A percentile compares a stretch with the other conserved stretches of the same genome.
Evolutionary conservation across 208 protist genomes (phyloP).

Genomic region (Dictyostelium gargantuum): DNA sequence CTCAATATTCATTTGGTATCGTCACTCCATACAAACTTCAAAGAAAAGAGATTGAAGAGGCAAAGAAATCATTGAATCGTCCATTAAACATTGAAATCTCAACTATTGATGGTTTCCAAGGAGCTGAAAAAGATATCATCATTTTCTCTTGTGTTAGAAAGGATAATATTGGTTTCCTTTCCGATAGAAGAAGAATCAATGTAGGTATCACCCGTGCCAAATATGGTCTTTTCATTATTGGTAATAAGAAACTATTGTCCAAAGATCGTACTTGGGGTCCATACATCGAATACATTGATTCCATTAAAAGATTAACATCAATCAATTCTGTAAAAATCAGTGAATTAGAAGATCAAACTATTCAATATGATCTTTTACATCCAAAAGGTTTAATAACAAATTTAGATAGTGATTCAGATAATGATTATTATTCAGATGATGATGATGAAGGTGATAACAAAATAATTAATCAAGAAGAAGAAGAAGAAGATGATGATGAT

Average conservation of each 20-base stretch:
- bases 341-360: neutral
- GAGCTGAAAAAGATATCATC: conserved; percentile 87
- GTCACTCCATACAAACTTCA: conserved; percentile 83
- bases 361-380: neutral
- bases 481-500: neutral
- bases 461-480: too few species aligned
- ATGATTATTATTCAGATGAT: neutral
- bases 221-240: conserved; percentile 72
- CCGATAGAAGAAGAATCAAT: conserved; percentile 84
- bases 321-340: neutral
- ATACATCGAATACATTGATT: conserved; percentile 19
- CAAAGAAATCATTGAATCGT: neutral
- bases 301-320: too few species aligned
- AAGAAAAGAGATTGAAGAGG: neutral
- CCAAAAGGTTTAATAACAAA: neutral
- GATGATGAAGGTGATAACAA: neutral
- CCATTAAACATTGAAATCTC: conserved; percentile 19
- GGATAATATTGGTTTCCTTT: conserved; percentile 82
- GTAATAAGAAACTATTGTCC: conserved; percentile 40
- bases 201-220: conserved; percentile 85
- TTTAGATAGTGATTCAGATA: neutral
- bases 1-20: conserved; percentile 67
- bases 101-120: conserved; percentile 82
- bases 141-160: conserved; percentile 85
- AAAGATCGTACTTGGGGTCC: conserved; percentile 69